phyloP scores from a whole-genome alignment of 2,329 filamentous ascomycete species.

The Amphichorda felina region DNA sequence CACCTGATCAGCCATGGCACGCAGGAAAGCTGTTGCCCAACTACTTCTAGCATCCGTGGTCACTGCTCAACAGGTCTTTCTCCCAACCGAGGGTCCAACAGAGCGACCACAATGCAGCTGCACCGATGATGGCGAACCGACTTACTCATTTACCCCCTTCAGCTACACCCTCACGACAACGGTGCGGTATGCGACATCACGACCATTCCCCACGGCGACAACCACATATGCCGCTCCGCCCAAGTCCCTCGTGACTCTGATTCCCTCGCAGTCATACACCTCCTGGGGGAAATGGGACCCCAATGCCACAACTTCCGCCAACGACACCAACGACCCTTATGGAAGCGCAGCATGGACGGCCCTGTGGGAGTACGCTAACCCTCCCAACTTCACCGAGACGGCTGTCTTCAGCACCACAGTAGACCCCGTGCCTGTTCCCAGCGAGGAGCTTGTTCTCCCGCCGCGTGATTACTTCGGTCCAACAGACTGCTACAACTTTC shows the following conservation, averaged over 20 bases:
- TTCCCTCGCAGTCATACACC: slow-evolving; percentile 15
- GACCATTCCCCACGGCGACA: slow-evolving; percentile 14
- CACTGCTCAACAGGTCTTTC: slow-evolving; percentile 1
- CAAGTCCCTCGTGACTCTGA: slow-evolving; percentile 11
- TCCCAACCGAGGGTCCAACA: slow-evolving; percentile 10
- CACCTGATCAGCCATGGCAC: no score
- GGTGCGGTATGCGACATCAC: slow-evolving; percentile 17
- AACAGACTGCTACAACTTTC: slow-evolving; percentile 35
- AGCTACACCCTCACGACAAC: slow-evolving; percentile 18
- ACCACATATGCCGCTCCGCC: slow-evolving; percentile 15
- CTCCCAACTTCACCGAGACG: slow-evolving; percentile 19
- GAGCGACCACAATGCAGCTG: slow-evolving; percentile 13
- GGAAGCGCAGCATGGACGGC: slow-evolving; percentile 18
- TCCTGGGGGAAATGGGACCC: slow-evolving; percentile 23
- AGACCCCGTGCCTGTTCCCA: slow-evolving; percentile 40
- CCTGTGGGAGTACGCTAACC: slow-evolving; percentile 19
- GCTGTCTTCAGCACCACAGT: slow-evolving; percentile 32
- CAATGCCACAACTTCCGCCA: slow-evolving; percentile 12
- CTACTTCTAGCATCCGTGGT: not conserved
- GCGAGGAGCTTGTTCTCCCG: slow-evolving; percentile 40
- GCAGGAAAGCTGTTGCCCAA: not conserved
- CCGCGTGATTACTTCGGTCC: slow-evolving; percentile 37
- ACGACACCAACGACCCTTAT: slow-evolving; percentile 15
- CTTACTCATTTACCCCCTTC: slow-evolving; percentile 15
- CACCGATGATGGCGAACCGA: slow-evolving; percentile 9